Conservation (phyloP, 148 eudicot species). For the Cornus suecica region DNA sequence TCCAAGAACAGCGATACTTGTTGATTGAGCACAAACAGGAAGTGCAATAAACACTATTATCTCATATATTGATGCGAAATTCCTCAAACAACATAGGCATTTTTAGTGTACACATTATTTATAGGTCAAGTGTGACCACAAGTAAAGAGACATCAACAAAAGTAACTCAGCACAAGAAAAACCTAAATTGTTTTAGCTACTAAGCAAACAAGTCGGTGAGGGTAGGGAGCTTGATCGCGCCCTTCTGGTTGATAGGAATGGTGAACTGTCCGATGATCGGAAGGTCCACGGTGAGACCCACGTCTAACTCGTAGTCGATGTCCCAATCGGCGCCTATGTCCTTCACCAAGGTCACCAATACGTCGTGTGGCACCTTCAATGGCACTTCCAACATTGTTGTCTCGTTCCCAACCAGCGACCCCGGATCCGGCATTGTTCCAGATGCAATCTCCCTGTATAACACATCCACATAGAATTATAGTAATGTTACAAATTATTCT, state of each 20-base stretch:
- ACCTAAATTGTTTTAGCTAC: too few relatives aligned
- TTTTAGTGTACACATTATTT: not conserved
- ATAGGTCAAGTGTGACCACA: conserved; percentile 30
- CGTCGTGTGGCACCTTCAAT: conserved; percentile 40
- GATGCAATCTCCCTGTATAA: conserved; percentile 38
- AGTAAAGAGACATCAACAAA: not conserved
- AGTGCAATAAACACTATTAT: too few relatives aligned
- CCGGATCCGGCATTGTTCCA: conserved; percentile 51
- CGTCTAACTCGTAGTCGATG: conserved; percentile 45
- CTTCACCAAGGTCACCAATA: conserved; percentile 35
- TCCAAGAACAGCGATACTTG: too few relatives aligned
- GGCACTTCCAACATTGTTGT: conserved; percentile 36
- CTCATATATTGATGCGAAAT: too few relatives aligned
- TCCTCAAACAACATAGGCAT: too few relatives aligned
- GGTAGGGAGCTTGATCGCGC: conserved; percentile 56
- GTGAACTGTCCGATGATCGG: conserved; percentile 42
- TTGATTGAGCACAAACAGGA: too few relatives aligned
- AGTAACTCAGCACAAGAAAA: not conserved
- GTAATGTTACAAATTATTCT: too few relatives aligned
- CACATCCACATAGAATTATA: not conserved
- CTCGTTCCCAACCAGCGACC: conserved; percentile 37
- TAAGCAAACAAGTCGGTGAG: conserved; percentile 8
- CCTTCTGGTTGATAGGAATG: conserved; percentile 44
- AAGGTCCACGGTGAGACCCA: conserved; percentile 45
- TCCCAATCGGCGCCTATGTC: conserved; percentile 58